Base-by-base conservation (phyloP, 805 yeast species). In the Candida arabinofermentans region DNA sequence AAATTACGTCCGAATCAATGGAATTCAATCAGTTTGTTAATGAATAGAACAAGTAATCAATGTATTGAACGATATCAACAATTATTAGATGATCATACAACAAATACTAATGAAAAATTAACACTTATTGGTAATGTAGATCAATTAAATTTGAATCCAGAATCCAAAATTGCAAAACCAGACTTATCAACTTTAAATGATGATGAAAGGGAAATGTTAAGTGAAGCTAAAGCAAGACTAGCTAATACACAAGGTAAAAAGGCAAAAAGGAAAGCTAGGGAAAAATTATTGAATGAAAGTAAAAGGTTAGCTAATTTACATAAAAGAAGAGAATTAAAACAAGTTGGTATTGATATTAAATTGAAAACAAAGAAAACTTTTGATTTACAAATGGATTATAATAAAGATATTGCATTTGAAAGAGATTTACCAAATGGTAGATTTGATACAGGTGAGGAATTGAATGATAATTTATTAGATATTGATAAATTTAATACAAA, bases 221-320 rank as follows among this genome's bases (percentile, higher is more conserved):
- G 87, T n/a, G 99, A 93, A 58, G 99, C 99, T 1, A 75, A 83
- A 36, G 96, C 96, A 2, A 75, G 99, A 51, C 67, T 91, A 48
- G 86, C 95, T 10, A 90, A 88, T 54, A 89, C 97, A 0, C 88
- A 85, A 59, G 99, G 98, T 45, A 89, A 90, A 51, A 91, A 91
- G 62, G 96, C 97, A 0, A 86, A 90, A 44, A 66, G 98, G 44
- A 88, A 90, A 57, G 86, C 83, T 2, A 70, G 97, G 43, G 98
- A 91, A 58, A 68, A 93, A 38, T 73, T 86, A 75, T 65, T 88
- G 34, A 86, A 81, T 37, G 95, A 89, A 55, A 84, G 87, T 44
- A 74, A 79, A 51, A 65, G 95, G 24, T 70, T 88, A 18, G 86
- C 96, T 0, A 65, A 81, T 43, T 57, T 91, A 10, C 95, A 89